These are phyloP conservation scores for Euryodendron excelsum DNA, from an alignment of 148 eudicot genomes.

Conservation along the genomic window DNA sequence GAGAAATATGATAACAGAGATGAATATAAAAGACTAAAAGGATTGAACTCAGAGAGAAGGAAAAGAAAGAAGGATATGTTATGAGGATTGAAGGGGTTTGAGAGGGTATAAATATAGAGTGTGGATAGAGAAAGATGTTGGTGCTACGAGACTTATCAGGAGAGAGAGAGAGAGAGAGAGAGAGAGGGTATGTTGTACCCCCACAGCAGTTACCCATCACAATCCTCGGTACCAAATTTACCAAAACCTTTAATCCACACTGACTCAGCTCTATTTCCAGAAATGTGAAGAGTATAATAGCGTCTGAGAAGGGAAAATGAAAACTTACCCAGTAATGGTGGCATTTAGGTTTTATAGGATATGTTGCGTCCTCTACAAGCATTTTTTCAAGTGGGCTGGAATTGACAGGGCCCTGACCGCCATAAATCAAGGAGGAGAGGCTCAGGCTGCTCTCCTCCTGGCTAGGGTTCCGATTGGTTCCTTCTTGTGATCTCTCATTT, in stretches of 20 bases:
- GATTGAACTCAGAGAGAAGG: background rate
- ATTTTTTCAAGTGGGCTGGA: background rate
- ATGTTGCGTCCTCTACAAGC: background rate
- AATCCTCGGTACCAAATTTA: slow-evolving; percentile 53
- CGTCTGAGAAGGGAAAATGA: slow-evolving; percentile 5
- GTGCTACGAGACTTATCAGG: slow-evolving; percentile 9
- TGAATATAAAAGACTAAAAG: background rate
- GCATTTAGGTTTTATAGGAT: background rate
- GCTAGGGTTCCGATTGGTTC: slow-evolving; percentile 6
- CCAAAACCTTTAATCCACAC: slow-evolving; percentile 23
- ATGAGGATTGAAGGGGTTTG: slow-evolving; percentile 10
- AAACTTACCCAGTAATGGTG: slow-evolving; percentile 11
- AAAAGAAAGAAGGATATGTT: background rate
- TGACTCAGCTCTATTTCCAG: slow-evolving; percentile 14
- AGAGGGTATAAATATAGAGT: slow-evolving; percentile 25
- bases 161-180: slow-evolving; percentile 23
- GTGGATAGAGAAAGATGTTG: slow-evolving; percentile 17
- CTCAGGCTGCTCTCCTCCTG: background rate
- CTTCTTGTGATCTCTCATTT: background rate
- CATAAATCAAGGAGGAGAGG: background rate
- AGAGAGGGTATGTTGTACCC: slow-evolving; percentile 15
- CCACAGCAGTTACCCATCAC: slow-evolving; percentile 64
- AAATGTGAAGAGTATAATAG: background rate
- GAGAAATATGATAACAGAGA: background rate
- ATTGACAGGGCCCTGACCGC: background rate